phyloP scores from a whole-genome alignment of 257 asterid genomes.

The Hygrophila difformis region DNA sequence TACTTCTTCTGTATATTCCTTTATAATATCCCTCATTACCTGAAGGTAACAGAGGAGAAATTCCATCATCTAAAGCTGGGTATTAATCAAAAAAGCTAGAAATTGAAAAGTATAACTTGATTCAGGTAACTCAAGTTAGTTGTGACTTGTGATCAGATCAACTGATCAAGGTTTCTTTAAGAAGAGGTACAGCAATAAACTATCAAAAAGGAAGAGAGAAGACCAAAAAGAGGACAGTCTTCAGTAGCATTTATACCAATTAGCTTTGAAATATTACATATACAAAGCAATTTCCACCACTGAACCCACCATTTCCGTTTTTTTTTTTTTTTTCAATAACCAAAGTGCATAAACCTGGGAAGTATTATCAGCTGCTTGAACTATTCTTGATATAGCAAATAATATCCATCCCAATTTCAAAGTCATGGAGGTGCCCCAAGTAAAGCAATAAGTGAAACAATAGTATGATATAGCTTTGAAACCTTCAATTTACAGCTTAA shows the following conservation, averaged over 20 bases:
- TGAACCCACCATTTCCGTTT: not conserved
- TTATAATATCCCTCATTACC: constrained; percentile 81
- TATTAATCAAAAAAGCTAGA: not conserved
- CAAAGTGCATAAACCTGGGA: too few relatives aligned
- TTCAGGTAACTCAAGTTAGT: not conserved
- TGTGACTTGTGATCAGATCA: not conserved
- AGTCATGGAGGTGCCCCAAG: not conserved
- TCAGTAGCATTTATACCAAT: not conserved
- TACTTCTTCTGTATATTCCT: constrained; percentile 76
- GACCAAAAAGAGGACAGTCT: too few relatives aligned
- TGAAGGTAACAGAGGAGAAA: constrained; percentile 17
- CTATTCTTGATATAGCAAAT: constrained; percentile 1
- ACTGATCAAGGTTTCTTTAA: too few relatives aligned
- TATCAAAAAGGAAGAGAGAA: not conserved
- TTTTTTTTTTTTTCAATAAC: too few relatives aligned
- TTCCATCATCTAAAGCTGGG: constrained; percentile 1
- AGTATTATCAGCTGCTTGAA: too few relatives aligned
- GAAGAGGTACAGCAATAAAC: not conserved
- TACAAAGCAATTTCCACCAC: not conserved
- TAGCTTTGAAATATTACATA: not conserved
- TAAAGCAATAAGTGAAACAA: not conserved
- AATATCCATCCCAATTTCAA: constrained; percentile 1
- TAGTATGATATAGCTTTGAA: not conserved
- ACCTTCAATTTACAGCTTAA: too few relatives aligned
- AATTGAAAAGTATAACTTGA: not conserved